Evolutionary conservation across 2,329 filamentous ascomycete species (phyloP).

Genomic region (Penicillium psychrosexuale): DNA sequence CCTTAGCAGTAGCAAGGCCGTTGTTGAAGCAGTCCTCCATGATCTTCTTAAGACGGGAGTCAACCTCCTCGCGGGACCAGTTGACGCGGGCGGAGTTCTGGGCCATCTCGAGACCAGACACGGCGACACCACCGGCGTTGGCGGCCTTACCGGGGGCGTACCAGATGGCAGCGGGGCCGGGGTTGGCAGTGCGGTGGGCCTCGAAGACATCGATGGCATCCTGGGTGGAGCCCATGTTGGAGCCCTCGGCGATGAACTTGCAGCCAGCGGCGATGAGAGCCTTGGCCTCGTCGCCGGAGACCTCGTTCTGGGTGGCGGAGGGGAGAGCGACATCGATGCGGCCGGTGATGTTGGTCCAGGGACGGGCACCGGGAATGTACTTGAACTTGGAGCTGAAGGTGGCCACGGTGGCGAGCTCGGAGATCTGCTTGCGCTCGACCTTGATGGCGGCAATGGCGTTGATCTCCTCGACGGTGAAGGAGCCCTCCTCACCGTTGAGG

Average conservation of each 20-base stretch:
- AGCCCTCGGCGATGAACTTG: constrained; percentile 89
- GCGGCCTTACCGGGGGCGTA: constrained; percentile 96
- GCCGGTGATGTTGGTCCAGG: constrained; percentile 79
- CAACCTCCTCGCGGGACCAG: constrained; percentile 89
- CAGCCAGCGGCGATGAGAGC: constrained; percentile 71
- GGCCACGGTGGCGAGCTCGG: constrained; percentile 61
- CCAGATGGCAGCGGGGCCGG: constrained; percentile 73
- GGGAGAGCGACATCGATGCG: constrained; percentile 89
- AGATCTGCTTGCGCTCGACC: constrained; percentile 78
- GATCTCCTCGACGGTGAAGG: constrained; percentile 77
- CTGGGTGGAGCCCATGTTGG: constrained; percentile 98
- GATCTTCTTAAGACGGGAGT: constrained; percentile 84
- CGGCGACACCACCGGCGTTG: constrained; percentile 95
- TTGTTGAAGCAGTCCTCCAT: constrained; percentile 94
- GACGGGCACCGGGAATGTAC: constrained; percentile 82
- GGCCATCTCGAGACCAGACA: constrained; percentile 97
- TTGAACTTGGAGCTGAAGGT: constrained; percentile 66
- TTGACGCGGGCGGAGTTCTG: constrained; percentile 87
- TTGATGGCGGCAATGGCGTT: constrained; percentile 78
- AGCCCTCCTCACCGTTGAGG: constrained; percentile 62
- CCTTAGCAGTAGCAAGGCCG: constrained; percentile 82
- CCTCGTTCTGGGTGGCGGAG: constrained; percentile 95
- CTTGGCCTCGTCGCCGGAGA: constrained; percentile 85
- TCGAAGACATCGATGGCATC: constrained; percentile 94
- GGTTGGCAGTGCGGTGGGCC: constrained; percentile 62